Base-by-base conservation (phyloP, 2,329 filamentous ascomycete genomes). In the Colletotrichum eremochloae region DNA sequence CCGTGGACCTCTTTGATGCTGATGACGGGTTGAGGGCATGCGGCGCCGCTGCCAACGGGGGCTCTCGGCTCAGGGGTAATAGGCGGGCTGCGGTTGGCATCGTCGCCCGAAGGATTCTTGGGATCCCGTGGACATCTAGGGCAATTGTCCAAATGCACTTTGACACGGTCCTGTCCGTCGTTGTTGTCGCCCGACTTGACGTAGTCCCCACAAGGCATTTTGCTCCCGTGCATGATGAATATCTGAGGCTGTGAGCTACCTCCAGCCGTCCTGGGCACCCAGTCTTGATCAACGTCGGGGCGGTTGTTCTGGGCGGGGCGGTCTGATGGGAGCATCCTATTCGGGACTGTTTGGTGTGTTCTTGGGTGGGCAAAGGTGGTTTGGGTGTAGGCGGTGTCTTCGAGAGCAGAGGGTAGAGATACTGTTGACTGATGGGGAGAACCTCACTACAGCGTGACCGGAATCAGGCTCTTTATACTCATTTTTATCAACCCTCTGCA, bases 191-290 rank as follows among this genome's bases (percentile, higher is more conserved):
- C 38, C 8, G 38, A 12, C 24, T 24, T 24, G 24, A 29, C n/a
- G 36, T 38, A 29, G 8, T 29, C 55, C n/a, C 36, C 55, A 11
- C 55, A 40, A n/a, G 55, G n/a, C 55, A 29, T 40, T 24, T 18
- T 5, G 8, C 12, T 5, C 12, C 8, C 7, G 24, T 57, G 55
- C 2, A 1, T 5, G 2, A 0, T 24, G 36, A 1, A 1, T 2
- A 29, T 8, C n/a, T 57, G 55, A 29, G 9, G 31, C 5, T 24
- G 1, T 9, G 18, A 6, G 38, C 33, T 1, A 1, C 1, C 1
- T 12, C 55, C 55, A 24, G 33, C 1, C 3, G 9, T 1, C 14
- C 36, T 57, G 36, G 36, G 1, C 5, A 8, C 0, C 36, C 36
- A 57, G 36, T 1, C 1, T 20, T 36, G 40, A 29, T 36, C 11